Base-by-base conservation (phyloP, 2,329 filamentous ascomycete species). In the Epichloe gansuensis region DNA sequence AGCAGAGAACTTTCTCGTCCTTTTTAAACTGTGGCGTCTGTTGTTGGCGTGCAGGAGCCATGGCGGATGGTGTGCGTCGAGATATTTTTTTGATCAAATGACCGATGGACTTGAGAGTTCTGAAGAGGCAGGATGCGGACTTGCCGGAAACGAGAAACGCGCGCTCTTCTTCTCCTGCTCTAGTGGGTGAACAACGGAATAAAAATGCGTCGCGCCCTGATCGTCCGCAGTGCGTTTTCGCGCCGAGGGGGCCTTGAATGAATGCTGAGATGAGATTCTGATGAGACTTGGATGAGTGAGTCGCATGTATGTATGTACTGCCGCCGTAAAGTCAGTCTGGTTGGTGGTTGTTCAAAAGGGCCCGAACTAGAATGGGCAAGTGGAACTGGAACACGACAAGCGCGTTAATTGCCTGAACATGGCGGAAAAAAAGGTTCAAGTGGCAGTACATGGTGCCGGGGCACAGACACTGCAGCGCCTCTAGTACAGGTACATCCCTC, bases 1-100 rank as follows among this genome's bases (percentile, higher is more conserved):
- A 97, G 74, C 93, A 98, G 35, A 97, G 82, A 39, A 95, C 90
- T 65, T 86, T 89, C 75, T 98, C 93, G 65, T 97, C 90, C 76
- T 91, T 90, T 63, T 68, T 71, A 65, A 75, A 78, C 48, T 75
- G 74, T 51, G 76, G 71, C 42, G 59, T 65, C 65, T 57, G 73
- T 66, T 67, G 68, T 54, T 71, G 68, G 54, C 70, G 69, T 51
- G 71, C 59, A 50, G 71, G 71, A 59, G 71, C 66, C 71, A 74
- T 74, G 57, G 48, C 60, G 59, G 52, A 28, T 25, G 25, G 15
- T 47, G 23, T 46, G 45, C 13, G 37, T 7, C 38, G 38, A 34
- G 12, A 25, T 4, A 4, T 21, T 37, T 8, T 9, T 48, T 9
- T 38, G 3, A 23, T 5, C 37, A n/a, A 28, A 13, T 31, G 9